Evolutionary conservation across 768 basidiomycete species (phyloP).

Genomic region (Russula virescens): DNA sequence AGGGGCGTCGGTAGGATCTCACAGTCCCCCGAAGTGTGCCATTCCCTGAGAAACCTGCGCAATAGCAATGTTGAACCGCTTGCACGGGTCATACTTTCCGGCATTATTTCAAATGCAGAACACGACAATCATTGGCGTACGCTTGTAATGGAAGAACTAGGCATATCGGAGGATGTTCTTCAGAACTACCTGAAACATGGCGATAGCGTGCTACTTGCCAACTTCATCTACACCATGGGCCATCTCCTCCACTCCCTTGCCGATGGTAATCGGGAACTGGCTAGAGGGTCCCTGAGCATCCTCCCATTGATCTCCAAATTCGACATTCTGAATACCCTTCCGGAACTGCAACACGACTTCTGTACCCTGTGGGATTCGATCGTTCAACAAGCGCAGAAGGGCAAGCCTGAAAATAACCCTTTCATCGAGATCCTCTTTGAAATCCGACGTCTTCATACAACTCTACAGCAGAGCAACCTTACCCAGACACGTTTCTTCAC

Average conservation of each 20-base stretch:
- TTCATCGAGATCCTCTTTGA: neutral
- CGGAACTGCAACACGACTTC: too few relatives aligned
- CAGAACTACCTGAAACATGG: too few relatives aligned
- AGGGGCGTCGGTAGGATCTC: too few relatives aligned
- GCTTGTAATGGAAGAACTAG: neutral
- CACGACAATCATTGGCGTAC: neutral
- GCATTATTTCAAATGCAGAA: neutral
- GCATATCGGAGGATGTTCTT: neutral
- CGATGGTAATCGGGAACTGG: neutral
- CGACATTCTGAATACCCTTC: neutral
- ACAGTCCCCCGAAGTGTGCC: neutral
- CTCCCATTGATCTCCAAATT: neutral
- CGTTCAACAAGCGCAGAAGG: neutral
- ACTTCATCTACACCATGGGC: neutral
- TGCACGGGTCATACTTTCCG: neutral
- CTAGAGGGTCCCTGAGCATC: neutral
- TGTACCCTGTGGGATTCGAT: conserved; percentile 4
- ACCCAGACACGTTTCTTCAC: too few relatives aligned
- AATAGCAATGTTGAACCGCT: neutral
- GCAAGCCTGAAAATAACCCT: neutral
- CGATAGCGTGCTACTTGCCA: too few relatives aligned
- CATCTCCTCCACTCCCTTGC: neutral
- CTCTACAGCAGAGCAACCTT: neutral
- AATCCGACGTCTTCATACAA: neutral
- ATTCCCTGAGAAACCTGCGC: neutral